A percentile compares a stretch with the other conserved stretches of the same genome.
These are phyloP conservation scores for Rubus idaeus DNA, from an alignment of 306 rosid genomes.

Conservation along the genomic window DNA sequence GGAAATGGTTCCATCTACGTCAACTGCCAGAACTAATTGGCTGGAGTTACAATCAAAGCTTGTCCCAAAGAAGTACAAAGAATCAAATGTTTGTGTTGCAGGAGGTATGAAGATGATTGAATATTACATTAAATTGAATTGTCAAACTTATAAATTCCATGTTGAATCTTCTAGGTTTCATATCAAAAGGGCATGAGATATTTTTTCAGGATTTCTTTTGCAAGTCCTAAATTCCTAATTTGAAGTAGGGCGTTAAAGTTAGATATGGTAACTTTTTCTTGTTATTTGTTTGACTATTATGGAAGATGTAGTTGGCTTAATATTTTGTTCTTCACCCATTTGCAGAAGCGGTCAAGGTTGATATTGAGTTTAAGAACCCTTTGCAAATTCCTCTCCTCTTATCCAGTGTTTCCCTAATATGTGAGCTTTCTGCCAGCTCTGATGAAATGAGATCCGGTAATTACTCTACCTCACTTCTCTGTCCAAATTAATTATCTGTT, in stretches of 20 bases:
- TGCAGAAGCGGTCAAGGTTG: slow-evolving; percentile 86
- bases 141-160: background rate
- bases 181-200: background rate
- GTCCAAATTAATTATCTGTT: slow-evolving; percentile 15
- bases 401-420: slow-evolving; percentile 70
- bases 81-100: slow-evolving; percentile 78
- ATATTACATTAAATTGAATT: slow-evolving; percentile 25
- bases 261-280: background rate
- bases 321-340: slow-evolving; percentile 28
- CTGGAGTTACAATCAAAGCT: slow-evolving; percentile 86
- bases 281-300: background rate
- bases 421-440: slow-evolving; percentile 59
- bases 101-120: slow-evolving; percentile 70
- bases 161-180: background rate
- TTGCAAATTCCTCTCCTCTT: slow-evolving; percentile 76
- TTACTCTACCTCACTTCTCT: slow-evolving; percentile 20
- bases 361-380: slow-evolving; percentile 79
- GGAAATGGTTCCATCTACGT: slow-evolving; percentile 73
- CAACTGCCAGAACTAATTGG: slow-evolving; percentile 79
- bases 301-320: background rate
- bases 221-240: background rate
- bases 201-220: background rate
- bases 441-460: slow-evolving; percentile 56
- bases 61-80: slow-evolving; percentile 46
- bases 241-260: background rate